Evolutionary conservation across 768 basidiomycete genomes (phyloP), one percentile per base, ranked within the genome.

Genomic region (Cystobasidium onofrii): DNA sequence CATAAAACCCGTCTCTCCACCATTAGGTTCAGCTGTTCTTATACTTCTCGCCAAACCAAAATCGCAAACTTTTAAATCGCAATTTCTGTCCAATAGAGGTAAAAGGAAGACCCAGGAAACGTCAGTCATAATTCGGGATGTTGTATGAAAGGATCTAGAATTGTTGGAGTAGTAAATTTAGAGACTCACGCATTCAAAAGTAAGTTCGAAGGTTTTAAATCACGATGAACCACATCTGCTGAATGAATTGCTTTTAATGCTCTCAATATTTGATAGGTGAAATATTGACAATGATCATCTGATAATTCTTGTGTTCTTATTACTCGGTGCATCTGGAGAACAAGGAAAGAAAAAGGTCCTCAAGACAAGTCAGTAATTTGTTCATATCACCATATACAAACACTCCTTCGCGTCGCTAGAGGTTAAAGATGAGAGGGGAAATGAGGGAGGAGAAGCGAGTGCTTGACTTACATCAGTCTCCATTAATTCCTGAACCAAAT

Each of bases 191-290:
- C 91, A 78, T 99, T 99, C 73, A 99, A 83, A 0, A 99, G 86
- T 27, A 99, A 84, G 80, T 98, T 99, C 0, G 91, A 93, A 0
- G 95, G 95, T 79, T 98, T 99, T 61, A 99, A 86, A 81, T 99
- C 95, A 65, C 95, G 88, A 74, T 83, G 82, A 34, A 99, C 87
- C 66, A 98, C 92, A 78, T 97, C 77, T 15, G 76, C 78, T 0
- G 91, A 90, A 80, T 97, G 94, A 2, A 97, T 85, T 0, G 93
- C 93, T 81, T 99, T 99, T 76, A 99, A 83, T 0, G 92, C 95
- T 52, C 95, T 87, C 1, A 96, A 86, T 0, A 92, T 92, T 88
- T 97, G 95, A 81, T 99, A 99, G 76, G 95, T 88, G 80, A 99
- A 97, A 81, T 99, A 99, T 82, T 98, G 92, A 77, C n/a, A 76